Evolutionary conservation across 2,329 filamentous ascomycete species (phyloP).

Genomic region (Rutstroemia sydowiana): DNA sequence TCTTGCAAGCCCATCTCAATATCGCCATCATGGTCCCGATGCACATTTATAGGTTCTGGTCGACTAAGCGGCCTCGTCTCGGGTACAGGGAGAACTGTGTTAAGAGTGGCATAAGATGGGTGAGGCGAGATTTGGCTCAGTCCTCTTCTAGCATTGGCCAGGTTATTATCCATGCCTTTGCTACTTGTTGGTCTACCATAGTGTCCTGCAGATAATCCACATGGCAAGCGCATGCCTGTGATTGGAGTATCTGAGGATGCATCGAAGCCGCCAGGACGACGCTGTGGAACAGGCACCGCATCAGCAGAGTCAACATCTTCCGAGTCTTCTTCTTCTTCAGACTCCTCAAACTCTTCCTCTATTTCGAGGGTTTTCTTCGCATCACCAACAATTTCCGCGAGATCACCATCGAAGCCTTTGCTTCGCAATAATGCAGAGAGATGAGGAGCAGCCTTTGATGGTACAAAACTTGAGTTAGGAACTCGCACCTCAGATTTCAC

Average conservation of each 20-base stretch:
- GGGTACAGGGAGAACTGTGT: constrained; percentile 19
- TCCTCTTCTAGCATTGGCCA: constrained; percentile 24
- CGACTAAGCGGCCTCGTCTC: constrained; percentile 13
- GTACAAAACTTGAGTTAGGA: constrained; percentile 37
- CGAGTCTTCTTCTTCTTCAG: constrained; percentile 43
- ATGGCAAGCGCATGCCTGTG: constrained; percentile 49
- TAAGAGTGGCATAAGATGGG: constrained; percentile 30
- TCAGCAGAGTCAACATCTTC: constrained; percentile 37
- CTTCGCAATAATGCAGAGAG: constrained; percentile 58
- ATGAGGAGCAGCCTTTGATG: constrained; percentile 55
- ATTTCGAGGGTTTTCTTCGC: constrained; percentile 47
- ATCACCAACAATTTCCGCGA: constrained; percentile 53
- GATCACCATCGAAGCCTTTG: constrained; percentile 53
- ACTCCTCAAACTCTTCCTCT: constrained; percentile 44
- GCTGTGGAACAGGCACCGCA: constrained; percentile 22
- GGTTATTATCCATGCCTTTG: constrained; percentile 42
- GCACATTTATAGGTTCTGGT: constrained; percentile 10
- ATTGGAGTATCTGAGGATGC: constrained; percentile 30
- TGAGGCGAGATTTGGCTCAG: constrained; percentile 36
- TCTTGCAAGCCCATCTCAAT: constrained; percentile 32
- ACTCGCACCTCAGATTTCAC: constrained; percentile 26
- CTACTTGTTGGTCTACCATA: constrained; percentile 46
- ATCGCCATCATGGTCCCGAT: constrained; percentile 23
- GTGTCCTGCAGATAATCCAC: constrained; percentile 45
- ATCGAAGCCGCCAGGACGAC: constrained; percentile 30